Conservation (phyloP, 2,329 filamentous ascomycete genomes). For the Elsinoe perseae region DNA sequence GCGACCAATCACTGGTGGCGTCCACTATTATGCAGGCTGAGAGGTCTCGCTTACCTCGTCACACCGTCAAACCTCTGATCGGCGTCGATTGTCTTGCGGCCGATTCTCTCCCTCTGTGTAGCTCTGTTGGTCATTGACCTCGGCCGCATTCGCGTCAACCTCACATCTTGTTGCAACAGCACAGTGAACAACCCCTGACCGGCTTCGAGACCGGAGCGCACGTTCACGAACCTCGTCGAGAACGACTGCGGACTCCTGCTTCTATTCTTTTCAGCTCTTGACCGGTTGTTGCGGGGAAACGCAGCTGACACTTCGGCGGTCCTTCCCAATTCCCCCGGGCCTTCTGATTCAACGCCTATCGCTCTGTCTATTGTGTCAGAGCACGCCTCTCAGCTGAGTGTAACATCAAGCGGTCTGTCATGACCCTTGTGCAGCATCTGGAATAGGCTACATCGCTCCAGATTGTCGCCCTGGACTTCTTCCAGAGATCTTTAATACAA, state of each 20-base stretch:
- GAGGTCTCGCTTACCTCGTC: constrained; percentile 6
- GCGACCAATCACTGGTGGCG: not conserved
- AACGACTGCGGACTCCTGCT: not conserved
- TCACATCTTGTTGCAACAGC: not conserved
- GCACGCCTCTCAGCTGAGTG: not conserved
- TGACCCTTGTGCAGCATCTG: not conserved
- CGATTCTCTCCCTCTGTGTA: not conserved
- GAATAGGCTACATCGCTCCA: not conserved
- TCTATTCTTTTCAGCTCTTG: constrained; percentile 4
- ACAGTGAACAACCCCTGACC: not conserved
- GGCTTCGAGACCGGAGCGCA: not conserved
- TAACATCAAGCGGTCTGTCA: not conserved
- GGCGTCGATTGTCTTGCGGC: not conserved
- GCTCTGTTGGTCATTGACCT: not conserved
- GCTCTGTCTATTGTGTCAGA: not conserved
- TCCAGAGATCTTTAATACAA: not conserved
- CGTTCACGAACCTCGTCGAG: not conserved
- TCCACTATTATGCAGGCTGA: not conserved
- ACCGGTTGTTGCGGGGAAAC: constrained; percentile 14
- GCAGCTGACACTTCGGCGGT: not conserved
- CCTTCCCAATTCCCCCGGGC: constrained; percentile 1
- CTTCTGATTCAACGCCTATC: not conserved
- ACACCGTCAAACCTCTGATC: not conserved
- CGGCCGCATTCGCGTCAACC: not conserved
- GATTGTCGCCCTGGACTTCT: not conserved